Evolutionary conservation across 202 grass and related monocot genomes (phyloP).

Genomic region (Panicum hallii): DNA sequence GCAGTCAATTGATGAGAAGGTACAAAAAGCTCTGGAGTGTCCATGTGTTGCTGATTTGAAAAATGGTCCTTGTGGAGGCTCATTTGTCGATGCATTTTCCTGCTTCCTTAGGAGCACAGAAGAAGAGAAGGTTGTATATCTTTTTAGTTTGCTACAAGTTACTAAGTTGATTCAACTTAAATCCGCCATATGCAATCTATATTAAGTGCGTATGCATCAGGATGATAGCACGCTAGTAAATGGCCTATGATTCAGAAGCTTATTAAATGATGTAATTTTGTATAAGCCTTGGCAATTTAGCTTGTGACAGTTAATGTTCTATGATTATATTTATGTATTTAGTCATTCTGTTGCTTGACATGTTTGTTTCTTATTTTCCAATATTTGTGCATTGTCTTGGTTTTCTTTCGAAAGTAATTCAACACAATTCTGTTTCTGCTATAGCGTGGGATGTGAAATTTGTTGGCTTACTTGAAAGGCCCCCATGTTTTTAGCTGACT

Average conservation of each 20-base stretch:
- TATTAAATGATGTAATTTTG: slow-evolving; percentile 6
- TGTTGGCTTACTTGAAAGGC: slow-evolving; percentile 6
- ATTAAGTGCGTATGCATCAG: slow-evolving; percentile 12
- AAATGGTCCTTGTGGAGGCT: slow-evolving; percentile 81
- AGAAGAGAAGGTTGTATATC: slow-evolving; percentile 78
- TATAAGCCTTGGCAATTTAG: background rate
- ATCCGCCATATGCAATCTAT: background rate
- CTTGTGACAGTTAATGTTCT: background rate
- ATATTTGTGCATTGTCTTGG: background rate
- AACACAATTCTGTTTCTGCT: background rate
- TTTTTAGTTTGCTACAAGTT: slow-evolving; percentile 24
- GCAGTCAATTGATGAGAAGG: slow-evolving; percentile 84
- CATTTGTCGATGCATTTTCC: slow-evolving; percentile 82
- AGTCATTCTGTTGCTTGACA: slow-evolving; percentile 10
- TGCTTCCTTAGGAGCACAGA: slow-evolving; percentile 88
- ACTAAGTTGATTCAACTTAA: slow-evolving; percentile 24
- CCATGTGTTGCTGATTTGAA: slow-evolving; percentile 85
- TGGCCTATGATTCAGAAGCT: background rate
- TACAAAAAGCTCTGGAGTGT: slow-evolving; percentile 86
- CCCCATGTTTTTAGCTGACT: background rate
- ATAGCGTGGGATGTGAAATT: slow-evolving; percentile 11
- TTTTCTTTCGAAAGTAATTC: slow-evolving; percentile 11
- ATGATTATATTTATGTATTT: background rate
- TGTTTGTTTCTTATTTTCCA: slow-evolving; percentile 24
- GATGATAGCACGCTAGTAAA: background rate